phyloP scores from a whole-genome alignment of 2,329 filamentous ascomycete genomes.

The Akanthomyces dipterigenus region DNA sequence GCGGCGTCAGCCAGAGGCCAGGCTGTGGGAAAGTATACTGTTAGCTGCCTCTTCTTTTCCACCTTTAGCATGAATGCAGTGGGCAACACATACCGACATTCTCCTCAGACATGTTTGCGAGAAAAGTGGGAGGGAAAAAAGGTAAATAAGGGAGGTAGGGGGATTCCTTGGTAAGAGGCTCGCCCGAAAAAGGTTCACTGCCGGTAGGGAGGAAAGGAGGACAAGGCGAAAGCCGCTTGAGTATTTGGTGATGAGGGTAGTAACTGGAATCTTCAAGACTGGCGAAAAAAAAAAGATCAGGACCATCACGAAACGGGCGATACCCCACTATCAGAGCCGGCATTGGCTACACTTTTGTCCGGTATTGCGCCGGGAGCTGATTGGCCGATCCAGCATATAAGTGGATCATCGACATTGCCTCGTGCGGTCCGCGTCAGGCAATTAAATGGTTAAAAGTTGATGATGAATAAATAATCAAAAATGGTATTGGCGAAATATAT shows the following conservation, averaged over 20 bases:
- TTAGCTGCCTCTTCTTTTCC: not conserved
- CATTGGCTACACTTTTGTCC: slow-evolving; percentile 8
- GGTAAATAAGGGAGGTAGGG: not conserved
- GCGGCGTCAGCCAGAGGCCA: slow-evolving; percentile 68
- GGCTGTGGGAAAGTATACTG: slow-evolving; percentile 31
- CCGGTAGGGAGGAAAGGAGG: slow-evolving; percentile 27
- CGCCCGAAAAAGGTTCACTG: slow-evolving; percentile 49
- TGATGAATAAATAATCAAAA: not conserved
- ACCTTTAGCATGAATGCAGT: not conserved
- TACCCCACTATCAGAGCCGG: not conserved
- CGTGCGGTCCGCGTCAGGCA: not conserved
- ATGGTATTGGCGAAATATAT: slow-evolving; percentile 1
- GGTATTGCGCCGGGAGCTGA: not conserved
- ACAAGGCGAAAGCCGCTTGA: slow-evolving; percentile 4
- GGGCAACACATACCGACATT: slow-evolving; percentile 17
- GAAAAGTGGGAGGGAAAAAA: not conserved
- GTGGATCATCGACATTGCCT: not conserved
- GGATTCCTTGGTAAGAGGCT: slow-evolving; percentile 19
- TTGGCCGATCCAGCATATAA: not conserved
- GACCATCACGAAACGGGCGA: not conserved
- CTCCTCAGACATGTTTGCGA: slow-evolving; percentile 20
- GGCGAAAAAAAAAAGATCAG: slow-evolving; percentile 11
- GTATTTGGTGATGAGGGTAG: slow-evolving; percentile 11
- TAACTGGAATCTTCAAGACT: not conserved
- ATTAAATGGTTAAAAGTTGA: too few relatives aligned